phyloP scores from a whole-genome alignment of 345 rosid species.

The Murraya koenigii region DNA sequence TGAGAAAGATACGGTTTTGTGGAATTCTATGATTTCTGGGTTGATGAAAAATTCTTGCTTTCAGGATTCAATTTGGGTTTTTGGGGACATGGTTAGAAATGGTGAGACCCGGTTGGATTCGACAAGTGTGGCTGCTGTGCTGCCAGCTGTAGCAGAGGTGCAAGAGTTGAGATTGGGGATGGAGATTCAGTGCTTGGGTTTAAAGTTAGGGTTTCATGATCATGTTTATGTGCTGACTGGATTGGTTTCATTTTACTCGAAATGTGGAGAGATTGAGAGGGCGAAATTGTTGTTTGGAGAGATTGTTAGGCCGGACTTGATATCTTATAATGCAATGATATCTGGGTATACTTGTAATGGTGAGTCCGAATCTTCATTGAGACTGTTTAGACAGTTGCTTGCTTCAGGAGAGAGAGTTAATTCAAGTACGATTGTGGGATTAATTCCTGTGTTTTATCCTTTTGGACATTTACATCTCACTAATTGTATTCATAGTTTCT shows the following conservation, averaged over 20 bases:
- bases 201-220: constrained; percentile 47
- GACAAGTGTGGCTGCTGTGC: constrained; percentile 51
- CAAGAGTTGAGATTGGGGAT: constrained; percentile 54
- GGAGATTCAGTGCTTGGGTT: constrained; percentile 57
- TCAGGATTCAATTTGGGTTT: constrained; percentile 46
- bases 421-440: constrained; percentile 62
- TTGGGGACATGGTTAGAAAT: constrained; percentile 43
- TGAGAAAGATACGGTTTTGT: constrained; percentile 59
- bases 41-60: constrained; percentile 44
- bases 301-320: constrained; percentile 54
- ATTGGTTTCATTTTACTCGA: constrained; percentile 58
- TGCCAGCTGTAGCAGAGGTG: constrained; percentile 76
- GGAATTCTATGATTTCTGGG: constrained; percentile 67
- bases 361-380: constrained; percentile 43
- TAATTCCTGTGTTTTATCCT: constrained; percentile 58
- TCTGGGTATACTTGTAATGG: constrained; percentile 63
- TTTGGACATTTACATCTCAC: constrained; percentile 56
- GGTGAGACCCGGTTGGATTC: constrained; percentile 40
- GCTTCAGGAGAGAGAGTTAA: constrained; percentile 43
- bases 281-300: constrained; percentile 46
- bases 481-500: constrained; percentile 51
- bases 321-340: constrained; percentile 79
- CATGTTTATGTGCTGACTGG: constrained; percentile 62
- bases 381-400: constrained; percentile 49
- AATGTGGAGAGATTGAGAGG: constrained; percentile 46